Evolutionary conservation across 2,329 filamentous ascomycete genomes (phyloP).

Genomic region (Biscogniauxia sp.): DNA sequence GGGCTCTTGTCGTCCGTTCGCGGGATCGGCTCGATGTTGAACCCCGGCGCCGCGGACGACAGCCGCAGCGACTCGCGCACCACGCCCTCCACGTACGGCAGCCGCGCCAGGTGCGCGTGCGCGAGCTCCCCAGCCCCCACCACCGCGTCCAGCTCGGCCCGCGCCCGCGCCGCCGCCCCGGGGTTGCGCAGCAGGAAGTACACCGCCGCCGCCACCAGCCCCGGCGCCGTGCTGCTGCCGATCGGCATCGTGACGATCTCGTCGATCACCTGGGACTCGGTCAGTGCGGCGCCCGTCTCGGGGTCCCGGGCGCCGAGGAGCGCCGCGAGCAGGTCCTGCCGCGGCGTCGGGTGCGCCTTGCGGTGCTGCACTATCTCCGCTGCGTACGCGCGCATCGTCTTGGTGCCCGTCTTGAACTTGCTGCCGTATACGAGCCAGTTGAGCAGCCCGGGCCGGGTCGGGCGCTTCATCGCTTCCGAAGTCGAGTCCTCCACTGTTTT

Average conservation of each 20-base stretch:
- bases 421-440: slow-evolving; percentile 51
- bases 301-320: slow-evolving; percentile 60
- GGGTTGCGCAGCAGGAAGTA: slow-evolving; percentile 53
- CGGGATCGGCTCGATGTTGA: slow-evolving; percentile 51
- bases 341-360: slow-evolving; percentile 49
- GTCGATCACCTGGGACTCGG: slow-evolving; percentile 60
- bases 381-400: slow-evolving; percentile 53
- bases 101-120: slow-evolving; percentile 47
- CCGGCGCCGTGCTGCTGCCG: slow-evolving; percentile 50
- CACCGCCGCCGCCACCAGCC: slow-evolving; percentile 44
- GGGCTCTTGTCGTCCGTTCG: slow-evolving; percentile 38
- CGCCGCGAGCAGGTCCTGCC: slow-evolving; percentile 60
- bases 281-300: slow-evolving; percentile 57
- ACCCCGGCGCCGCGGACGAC: slow-evolving; percentile 51
- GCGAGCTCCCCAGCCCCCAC: slow-evolving; percentile 44
- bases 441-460: slow-evolving; percentile 48
- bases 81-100: slow-evolving; percentile 54
- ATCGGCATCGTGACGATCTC: slow-evolving; percentile 69
- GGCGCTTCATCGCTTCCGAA: slow-evolving; percentile 54
- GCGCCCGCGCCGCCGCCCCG: slow-evolving; percentile 44
- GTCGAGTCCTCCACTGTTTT: slow-evolving; percentile 51
- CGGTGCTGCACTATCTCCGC: slow-evolving; percentile 57
- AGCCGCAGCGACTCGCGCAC: slow-evolving; percentile 55
- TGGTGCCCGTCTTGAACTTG: slow-evolving; percentile 54
- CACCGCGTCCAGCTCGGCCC: slow-evolving; percentile 53